Conservation (phyloP, 2,329 filamentous ascomycete genomes). For the Teratosphaeriaceae sp. region DNA sequence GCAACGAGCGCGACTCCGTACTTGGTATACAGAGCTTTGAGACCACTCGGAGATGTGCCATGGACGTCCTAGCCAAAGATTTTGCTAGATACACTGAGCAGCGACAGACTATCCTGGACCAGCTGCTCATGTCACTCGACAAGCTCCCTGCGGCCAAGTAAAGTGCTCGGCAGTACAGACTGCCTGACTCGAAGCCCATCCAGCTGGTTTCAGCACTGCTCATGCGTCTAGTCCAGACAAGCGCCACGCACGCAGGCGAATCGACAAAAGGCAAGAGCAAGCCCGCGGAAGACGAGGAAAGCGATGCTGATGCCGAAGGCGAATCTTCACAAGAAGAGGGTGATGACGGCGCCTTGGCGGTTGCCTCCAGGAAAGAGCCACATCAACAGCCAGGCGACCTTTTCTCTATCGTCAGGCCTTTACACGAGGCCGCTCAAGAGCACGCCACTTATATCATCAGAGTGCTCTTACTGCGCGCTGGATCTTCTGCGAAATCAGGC, state of each 20-base stretch:
- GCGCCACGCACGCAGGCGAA: slow-evolving; percentile 50
- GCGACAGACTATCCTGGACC: slow-evolving; percentile 76
- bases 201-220: slow-evolving; percentile 91
- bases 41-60: slow-evolving; percentile 78
- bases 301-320: slow-evolving; percentile 18
- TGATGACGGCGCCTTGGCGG: slow-evolving; percentile 19
- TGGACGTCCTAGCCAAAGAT: slow-evolving; percentile 89
- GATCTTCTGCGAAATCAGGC: slow-evolving; percentile 83
- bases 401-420: slow-evolving; percentile 46
- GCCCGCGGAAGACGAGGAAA: slow-evolving; percentile 28
- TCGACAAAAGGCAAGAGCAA: slow-evolving; percentile 11
- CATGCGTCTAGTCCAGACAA: slow-evolving; percentile 90
- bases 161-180: slow-evolving; percentile 86
- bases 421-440: slow-evolving; percentile 63
- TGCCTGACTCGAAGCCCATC: slow-evolving; percentile 79
- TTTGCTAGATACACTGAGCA: slow-evolving; percentile 80
- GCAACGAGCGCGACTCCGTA: slow-evolving; percentile 80
- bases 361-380: slow-evolving; percentile 12
- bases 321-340: slow-evolving; percentile 17
- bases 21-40: slow-evolving; percentile 85
- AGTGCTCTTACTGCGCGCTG: slow-evolving; percentile 80
- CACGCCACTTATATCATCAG: slow-evolving; percentile 78
- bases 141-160: slow-evolving; percentile 90
- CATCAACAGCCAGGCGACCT: slow-evolving; percentile 16
- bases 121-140: slow-evolving; percentile 84